Base-by-base conservation (phyloP, 2,329 filamentous ascomycete species). In the Penicillium corylophilum region DNA sequence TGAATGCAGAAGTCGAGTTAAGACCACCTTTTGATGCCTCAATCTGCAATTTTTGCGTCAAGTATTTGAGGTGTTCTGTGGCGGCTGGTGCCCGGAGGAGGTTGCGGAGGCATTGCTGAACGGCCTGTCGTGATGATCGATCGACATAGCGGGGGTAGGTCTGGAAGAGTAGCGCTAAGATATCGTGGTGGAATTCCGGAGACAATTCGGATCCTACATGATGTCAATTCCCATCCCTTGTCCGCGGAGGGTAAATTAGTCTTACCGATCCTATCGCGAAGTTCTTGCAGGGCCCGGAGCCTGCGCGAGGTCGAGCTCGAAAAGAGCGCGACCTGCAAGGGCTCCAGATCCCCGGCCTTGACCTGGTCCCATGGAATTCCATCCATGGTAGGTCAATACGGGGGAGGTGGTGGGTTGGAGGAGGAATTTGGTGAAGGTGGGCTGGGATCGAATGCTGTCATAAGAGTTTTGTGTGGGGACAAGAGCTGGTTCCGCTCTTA, bases 71-170 rank as follows among this genome's bases (percentile, higher is more conserved):
- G 46, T 71, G 61, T 47, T 68, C 63, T 48, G 62, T 60, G 44
- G 94, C 74, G 23, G 82, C 71, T 8, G 75, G 72, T 35, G 85
- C 79, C 50, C 79, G 79, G 52, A 92, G 79, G 59, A 93, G 79
- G 46, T 84, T 79, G 57, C 79, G 76, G 50, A 99, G 80, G 69
- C 92, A 96, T 74, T 82, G 79, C 70, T 96, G 89, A 28, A 91
- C 90, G 33, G 90, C 90, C 62, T 85, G 82, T 62, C 94, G 84
- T 40, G 94, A 97, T 59, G 83, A 78, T 64, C 92, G 85, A 74
- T 99, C 94, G 72, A 85, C 77, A 73, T 97, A 99, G 62, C 88
- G 84, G 55, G 89, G 83, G 68, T 96, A 91, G 46, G 92, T 96
- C 69, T 85, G 84, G 75, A 97, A 93, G 28, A 99, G 82, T 29